These are phyloP conservation scores for Exophiala xenobiotica DNA, from an alignment of 2,329 filamentous ascomycete species.

Conservation along the genomic window DNA sequence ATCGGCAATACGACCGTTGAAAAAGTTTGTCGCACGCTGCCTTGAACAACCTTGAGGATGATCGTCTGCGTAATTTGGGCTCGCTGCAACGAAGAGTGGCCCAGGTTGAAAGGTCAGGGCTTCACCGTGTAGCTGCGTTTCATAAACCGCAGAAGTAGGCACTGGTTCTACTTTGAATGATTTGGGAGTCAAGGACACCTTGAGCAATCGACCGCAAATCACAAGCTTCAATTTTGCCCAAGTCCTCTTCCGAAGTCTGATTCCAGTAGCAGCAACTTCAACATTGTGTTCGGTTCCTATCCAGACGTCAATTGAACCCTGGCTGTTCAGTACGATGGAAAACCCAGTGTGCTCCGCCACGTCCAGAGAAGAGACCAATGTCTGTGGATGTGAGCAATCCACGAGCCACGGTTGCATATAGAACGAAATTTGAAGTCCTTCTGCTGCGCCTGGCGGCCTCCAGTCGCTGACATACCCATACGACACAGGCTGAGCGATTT, in stretches of 20 bases:
- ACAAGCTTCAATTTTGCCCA: slow-evolving; percentile 11
- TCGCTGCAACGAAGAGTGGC: slow-evolving; percentile 11
- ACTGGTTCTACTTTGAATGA: slow-evolving; percentile 10
- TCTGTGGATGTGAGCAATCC: slow-evolving; percentile 7
- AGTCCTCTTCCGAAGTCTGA: slow-evolving; percentile 8
- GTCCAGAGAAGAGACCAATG: slow-evolving; percentile 20
- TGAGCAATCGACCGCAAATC: background rate
- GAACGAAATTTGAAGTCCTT: slow-evolving; percentile 11
- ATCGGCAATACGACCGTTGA: slow-evolving; percentile 23
- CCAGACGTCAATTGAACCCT: slow-evolving; percentile 10
- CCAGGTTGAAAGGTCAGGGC: background rate
- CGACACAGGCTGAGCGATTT: slow-evolving; percentile 15
- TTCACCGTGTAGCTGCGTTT: background rate
- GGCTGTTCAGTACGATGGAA: slow-evolving; percentile 11
- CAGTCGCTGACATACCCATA: slow-evolving; percentile 13
- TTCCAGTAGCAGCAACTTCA: slow-evolving; percentile 5
- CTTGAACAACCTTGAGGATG: background rate
- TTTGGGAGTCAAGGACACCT: slow-evolving; percentile 1
- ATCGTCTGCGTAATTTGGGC: slow-evolving; percentile 1
- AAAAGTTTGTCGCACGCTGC: slow-evolving; percentile 10
- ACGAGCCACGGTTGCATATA: slow-evolving; percentile 15
- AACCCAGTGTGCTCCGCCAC: slow-evolving; percentile 12
- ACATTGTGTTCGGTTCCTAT: slow-evolving; percentile 12
- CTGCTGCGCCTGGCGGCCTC: background rate
- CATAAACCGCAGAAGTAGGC: background rate